Conservation (phyloP, 192 early-diverging fungal species). For the Backusella australiensis region DNA sequence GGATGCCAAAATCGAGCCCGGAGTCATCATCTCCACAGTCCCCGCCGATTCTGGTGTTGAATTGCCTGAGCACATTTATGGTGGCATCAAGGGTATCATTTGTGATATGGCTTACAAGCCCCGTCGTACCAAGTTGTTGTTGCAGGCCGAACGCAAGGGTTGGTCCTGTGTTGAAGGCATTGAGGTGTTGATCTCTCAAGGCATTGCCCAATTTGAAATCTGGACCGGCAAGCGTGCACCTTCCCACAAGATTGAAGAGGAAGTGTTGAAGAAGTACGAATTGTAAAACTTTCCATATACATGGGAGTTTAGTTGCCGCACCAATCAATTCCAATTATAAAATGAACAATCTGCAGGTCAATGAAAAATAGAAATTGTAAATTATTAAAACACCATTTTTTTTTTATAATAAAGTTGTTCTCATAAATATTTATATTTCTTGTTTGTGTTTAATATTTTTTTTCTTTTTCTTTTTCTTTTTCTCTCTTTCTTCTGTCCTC, state of each 20-base stretch:
- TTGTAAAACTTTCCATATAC: constrained; percentile 13
- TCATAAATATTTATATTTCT: neutral
- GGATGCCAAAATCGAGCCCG: constrained; percentile 37
- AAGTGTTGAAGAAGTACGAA: constrained; percentile 45
- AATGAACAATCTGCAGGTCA: neutral
- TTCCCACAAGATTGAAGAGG: constrained; percentile 42
- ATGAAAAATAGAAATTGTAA: constrained; percentile 7
- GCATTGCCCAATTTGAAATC: constrained; percentile 82
- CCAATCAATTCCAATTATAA: neutral
- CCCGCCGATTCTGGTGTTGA: constrained; percentile 70
- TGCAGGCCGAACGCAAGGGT: constrained; percentile 53
- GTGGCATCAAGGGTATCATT: constrained; percentile 62
- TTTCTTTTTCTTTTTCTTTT: neutral
- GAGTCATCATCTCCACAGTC: constrained; percentile 79
- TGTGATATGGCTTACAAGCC: constrained; percentile 97
- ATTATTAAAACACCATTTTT: neutral
- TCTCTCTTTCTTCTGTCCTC: neutral
- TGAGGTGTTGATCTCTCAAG: constrained; percentile 89
- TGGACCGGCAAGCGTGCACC: constrained; percentile 79
- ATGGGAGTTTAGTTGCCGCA: neutral
- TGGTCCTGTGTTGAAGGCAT: constrained; percentile 81
- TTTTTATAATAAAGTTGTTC: neutral
- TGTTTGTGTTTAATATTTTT: neutral
- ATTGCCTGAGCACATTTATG: constrained; percentile 52
- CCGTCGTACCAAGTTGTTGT: constrained; percentile 75